Base-by-base conservation (phyloP, 139 green algal species). In the Medakamo hakoo region DNA sequence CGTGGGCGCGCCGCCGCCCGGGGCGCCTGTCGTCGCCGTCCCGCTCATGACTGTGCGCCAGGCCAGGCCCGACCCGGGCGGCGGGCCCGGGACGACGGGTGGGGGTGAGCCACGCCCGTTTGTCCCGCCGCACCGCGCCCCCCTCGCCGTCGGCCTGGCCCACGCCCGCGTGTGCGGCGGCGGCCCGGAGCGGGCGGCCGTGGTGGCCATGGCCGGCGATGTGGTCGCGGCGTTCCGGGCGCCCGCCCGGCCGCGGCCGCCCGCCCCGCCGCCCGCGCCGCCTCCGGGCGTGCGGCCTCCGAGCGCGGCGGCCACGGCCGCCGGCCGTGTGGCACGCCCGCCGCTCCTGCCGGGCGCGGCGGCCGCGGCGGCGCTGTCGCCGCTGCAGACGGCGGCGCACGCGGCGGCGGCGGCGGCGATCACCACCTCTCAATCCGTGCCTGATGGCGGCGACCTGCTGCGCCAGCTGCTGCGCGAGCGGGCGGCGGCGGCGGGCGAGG, bases 381-480 rank as follows among this genome's bases (percentile, higher is more conserved):
- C 22, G 9, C 9, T 25, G 52, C 28, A 2, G 56, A 3, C 48
- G 29, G 9, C 9, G 3, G 2, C 30, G 25, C 55, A 18, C 59
- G 40, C 22, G 52, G 49, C 23, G 55, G 66, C 56, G 30, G 61
- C 27, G 62, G 60, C 61, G 32, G 23, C 40, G n/a, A 48, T 32
- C 22, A 1, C 23, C 1, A 25, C 22, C 2, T 32, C 56, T 4
- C 49, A 60, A 27, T 30, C 40, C 40, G 16, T 16, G 40, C 40
- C 40, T 21, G 40, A 22, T 26, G 63, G 63, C 27, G 63, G 63
- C 31, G 68, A 78, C 59, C 72, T 78, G 30, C 68, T 78, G 27
- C 19, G 22, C 4, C 69, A 71, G 30, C 59, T 78, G 57, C 63
- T 78, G 56, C 23, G 68, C 61, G 63, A 78, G 65, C 26, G 57